Base-by-base conservation (phyloP, 768 basidiomycete genomes). In the Lepiota brunneoincarnata region DNA sequence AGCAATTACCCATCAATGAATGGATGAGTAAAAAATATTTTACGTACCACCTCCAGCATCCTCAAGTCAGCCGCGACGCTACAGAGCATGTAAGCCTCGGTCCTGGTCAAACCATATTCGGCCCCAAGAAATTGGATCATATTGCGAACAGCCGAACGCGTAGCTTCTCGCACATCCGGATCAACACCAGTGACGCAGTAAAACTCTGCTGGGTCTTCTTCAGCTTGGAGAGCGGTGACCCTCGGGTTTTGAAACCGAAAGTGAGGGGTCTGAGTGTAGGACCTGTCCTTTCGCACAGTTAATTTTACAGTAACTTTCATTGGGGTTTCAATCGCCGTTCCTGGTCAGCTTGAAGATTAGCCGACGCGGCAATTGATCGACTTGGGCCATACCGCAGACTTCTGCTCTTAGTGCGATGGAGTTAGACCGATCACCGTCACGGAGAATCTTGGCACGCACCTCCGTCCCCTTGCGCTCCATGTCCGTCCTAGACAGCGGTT, bases 381-480 rank as follows among this genome's bases (percentile, higher is more conserved):
- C 24, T n/a, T n/a, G n/a, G 21, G 41, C 65, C 77, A 35, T 63
- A 82, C 82, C 82, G 57, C 81, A 83, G 39, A 84, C 81, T 73
- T 84, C 83, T 84, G 58, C 26, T 10, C 6, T 3, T 28, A 4
- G 18, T n/a, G 9, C 17, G 17, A 34, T 47, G 45, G 45, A 35
- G 45, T 47, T 35, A 47, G 45, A 11, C 18, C 18, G 17, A 34
- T 28, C 43, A 47, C 11, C n/a, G n/a, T 11, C 15, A 17, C 21
- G 45, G 35, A 17, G 20, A 1, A 20, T 44, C 14, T 15, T 26
- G 48, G 31, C 17, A 64, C 77, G 54, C 52, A 80, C 83, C 84
- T 64, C 84, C 84, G 61, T 84, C 84, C 6, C 84, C 84, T 67
- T 84, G 84, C 9, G 79, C 82, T 3, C 83, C 84, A 64, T 85